Evolutionary conservation across 352 stramenopile genomes (phyloP), one percentile per base, ranked within the genome.

Genomic region (Blastocystis hominis): DNA sequence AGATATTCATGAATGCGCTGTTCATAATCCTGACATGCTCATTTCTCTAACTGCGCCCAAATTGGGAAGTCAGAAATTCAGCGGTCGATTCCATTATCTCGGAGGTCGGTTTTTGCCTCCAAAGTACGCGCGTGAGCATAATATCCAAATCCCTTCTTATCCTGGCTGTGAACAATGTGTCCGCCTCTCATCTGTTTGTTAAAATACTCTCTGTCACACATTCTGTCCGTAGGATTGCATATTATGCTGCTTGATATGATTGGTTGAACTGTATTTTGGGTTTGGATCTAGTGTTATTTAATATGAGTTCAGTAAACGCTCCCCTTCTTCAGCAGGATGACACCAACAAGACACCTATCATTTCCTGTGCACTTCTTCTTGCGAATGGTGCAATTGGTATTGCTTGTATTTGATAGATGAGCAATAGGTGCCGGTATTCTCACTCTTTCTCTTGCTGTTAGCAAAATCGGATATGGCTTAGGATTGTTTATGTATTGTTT

Each of bases 1-100:
- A 17, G 88, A 91, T 64, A 72, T 89, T 3, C 93, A 95, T 59
- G 92, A 84, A 34, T 40, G 93, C 50, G 70, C 92, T 9, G 91
- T 93, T 38, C 93, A 98, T 77, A 88, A 93, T 24, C 95, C 95
- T 20, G 90, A 96, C 59, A 95, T 98, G 89, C 91, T 99, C 38
- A 90, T 99, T 1, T 98, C 95, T 40, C 91, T 99, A 17, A 98
- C 97, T 3, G 94, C 95, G 4, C 96, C 96, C 4, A 99, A 99
- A 90, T 86, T 93, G 0, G 98, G 93, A 50, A 92, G 94, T 0
- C 91, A 93, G 63, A 90, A 91, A 64, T 98, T 98, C 90, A 90
- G 75, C 0, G 95, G 95, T 40, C 86, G 91, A 15, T 89, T 92
- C 75, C 97, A 99, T 90, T 99, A 96, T 90, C 90, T 99, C 7